Base-by-base conservation (phyloP, 768 basidiomycete genomes). In the Phlegmacium glaucopus region DNA sequence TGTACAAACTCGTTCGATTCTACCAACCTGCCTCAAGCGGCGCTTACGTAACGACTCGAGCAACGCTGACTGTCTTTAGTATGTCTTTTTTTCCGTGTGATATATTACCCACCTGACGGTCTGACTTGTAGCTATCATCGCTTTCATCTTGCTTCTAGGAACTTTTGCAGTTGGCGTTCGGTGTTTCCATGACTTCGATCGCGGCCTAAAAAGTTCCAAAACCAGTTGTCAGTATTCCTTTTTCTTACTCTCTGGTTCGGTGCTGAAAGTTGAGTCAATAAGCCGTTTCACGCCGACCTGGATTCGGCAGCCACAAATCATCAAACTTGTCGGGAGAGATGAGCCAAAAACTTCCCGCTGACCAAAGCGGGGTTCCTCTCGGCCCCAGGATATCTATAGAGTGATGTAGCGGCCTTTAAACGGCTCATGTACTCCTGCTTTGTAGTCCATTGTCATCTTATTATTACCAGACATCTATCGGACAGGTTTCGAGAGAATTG, bases 1-100 rank as follows among this genome's bases (percentile, higher is more conserved):
- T 92, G 42, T 93, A 85, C 64, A 93, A 93, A 60, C 76, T 93
- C n/a, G 79, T 84, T 50, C 82, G 90, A 16, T 88, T 92, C 70
- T 93, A 87, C 60, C 68, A 79, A 18, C 87, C 88, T 4, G 51
- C 58, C 4, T 81, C 85, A 6, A 53, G 64, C 39, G 54, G 34
- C 1, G 70, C 76, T 52, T 93, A 93, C 57, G 56, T 64, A 17
- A 81, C 87, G n/a, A 91, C 90, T 15, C 76, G 90, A 44, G 83
- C 80, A 43, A 88, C 90, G 7, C 70, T 93, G 10, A 90, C 89
- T 4, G 75, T 82, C 26, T 93, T 92, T 72, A 88, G 90, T 93
- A 59, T 53, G 68, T 52, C 11, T 12, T 42, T 12, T 25, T 40
- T 18, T 34, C 26, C 18, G 35, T 28, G n/a, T 28, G 16, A 11